Evolutionary conservation across 768 basidiomycete species (phyloP).

Genomic region (Amylocystis lapponica): DNA sequence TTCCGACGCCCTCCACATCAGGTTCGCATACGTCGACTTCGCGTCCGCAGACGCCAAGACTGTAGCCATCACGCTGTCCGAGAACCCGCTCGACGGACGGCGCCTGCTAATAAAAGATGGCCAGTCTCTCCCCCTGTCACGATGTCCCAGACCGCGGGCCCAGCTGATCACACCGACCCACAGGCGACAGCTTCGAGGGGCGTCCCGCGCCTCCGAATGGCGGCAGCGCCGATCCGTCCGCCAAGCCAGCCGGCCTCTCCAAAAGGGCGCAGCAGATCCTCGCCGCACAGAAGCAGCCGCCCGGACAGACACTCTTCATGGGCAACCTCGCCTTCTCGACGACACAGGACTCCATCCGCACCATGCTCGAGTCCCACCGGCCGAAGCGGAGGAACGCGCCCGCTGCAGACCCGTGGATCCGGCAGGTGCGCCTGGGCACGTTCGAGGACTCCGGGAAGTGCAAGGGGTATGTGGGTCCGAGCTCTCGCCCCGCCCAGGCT

Average conservation of each 20-base stretch:
- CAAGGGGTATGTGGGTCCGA: slow-evolving; percentile 68
- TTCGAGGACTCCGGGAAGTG: slow-evolving; percentile 94
- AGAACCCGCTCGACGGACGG: slow-evolving; percentile 77
- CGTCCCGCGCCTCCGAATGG: slow-evolving; percentile 46
- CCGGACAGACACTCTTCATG: slow-evolving; percentile 83
- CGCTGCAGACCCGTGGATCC: slow-evolving; percentile 41
- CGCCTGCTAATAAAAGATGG: slow-evolving; percentile 92
- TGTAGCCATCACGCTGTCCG: slow-evolving; percentile 75
- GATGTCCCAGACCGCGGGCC: not conserved
- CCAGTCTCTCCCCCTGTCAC: slow-evolving; percentile 25
- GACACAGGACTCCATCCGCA: slow-evolving; percentile 68
- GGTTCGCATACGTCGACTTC: slow-evolving; percentile 97
- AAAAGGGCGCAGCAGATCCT: slow-evolving; percentile 79
- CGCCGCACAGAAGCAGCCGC: slow-evolving; percentile 70
- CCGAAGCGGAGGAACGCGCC: slow-evolving; percentile 1
- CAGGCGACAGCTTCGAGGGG: slow-evolving; percentile 72
- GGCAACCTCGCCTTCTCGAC: slow-evolving; percentile 93
- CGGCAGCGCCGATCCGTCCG: slow-evolving; percentile 1
- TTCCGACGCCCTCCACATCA: slow-evolving; percentile 24
- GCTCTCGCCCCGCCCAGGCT: not conserved
- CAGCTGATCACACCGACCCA: slow-evolving; percentile 2
- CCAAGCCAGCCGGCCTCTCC: slow-evolving; percentile 33
- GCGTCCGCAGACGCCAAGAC: slow-evolving; percentile 66
- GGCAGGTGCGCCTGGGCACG: slow-evolving; percentile 88
- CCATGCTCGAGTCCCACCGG: slow-evolving; percentile 68